phyloP scores from a whole-genome alignment of 257 asterid species.

The Penstemon eatonii region DNA sequence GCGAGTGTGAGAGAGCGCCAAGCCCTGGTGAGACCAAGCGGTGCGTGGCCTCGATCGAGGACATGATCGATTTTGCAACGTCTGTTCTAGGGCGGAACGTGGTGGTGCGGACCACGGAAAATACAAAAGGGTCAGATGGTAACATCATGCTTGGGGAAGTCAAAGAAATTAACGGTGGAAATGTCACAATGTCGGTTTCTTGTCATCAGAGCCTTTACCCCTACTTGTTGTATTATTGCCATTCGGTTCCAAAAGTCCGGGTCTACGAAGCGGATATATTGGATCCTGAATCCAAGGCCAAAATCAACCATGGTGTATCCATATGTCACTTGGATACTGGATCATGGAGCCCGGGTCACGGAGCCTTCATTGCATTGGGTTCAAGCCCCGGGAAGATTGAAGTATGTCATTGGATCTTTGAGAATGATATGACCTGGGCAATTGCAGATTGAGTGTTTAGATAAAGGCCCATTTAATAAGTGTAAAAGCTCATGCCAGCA shows the following conservation, averaged over 20 bases:
- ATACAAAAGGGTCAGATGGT: slow-evolving; percentile 46
- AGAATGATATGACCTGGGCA: slow-evolving; percentile 88
- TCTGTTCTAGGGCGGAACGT: slow-evolving; percentile 74
- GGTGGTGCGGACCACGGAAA: slow-evolving; percentile 60
- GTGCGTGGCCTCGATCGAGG: slow-evolving; percentile 80
- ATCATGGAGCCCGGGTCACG: slow-evolving; percentile 77
- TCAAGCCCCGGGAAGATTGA: slow-evolving; percentile 81
- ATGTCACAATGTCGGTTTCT: slow-evolving; percentile 72
- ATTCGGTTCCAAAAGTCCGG: slow-evolving; percentile 91
- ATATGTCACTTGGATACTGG: slow-evolving; percentile 86
- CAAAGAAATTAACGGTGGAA: slow-evolving; percentile 71
- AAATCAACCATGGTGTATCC: slow-evolving; percentile 78
- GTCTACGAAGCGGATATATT: slow-evolving; percentile 80
- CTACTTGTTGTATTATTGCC: slow-evolving; percentile 77
- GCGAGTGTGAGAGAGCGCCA: slow-evolving; percentile 78
- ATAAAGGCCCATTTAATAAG: slow-evolving; percentile 6
- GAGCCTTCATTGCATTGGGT: slow-evolving; percentile 77
- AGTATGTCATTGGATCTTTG: slow-evolving; percentile 93
- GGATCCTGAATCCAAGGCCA: slow-evolving; percentile 52
- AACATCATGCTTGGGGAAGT: slow-evolving; percentile 58
- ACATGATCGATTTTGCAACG: slow-evolving; percentile 89
- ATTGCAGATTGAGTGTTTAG: slow-evolving; percentile 40
- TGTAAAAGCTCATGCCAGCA: slow-evolving; percentile 84
- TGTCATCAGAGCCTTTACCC: slow-evolving; percentile 89
- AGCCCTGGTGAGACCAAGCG: slow-evolving; percentile 80